Conservation (phyloP, 192 early-diverging fungal species). For the Ambispora gerdemannii region DNA sequence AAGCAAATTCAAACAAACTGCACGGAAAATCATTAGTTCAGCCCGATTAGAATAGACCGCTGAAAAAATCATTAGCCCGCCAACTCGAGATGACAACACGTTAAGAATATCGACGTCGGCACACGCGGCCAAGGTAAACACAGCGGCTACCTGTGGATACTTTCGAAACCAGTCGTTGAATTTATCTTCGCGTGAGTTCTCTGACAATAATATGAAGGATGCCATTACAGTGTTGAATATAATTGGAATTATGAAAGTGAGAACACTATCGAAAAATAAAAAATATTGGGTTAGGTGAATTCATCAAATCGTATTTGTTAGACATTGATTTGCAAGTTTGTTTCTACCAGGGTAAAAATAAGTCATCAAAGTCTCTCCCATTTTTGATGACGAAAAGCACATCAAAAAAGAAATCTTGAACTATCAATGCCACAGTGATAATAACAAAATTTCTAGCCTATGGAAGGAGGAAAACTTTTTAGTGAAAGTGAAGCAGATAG, state of each 20-base stretch:
- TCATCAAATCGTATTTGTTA: too few relatives aligned
- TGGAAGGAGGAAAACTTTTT: too few relatives aligned
- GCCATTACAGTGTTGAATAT: neutral
- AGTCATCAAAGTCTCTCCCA: neutral
- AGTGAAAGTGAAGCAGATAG: neutral
- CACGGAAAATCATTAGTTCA: neutral
- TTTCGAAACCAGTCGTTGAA: neutral
- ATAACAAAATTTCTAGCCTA: neutral
- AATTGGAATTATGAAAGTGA: neutral
- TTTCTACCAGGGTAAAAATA: neutral
- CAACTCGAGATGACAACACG: neutral
- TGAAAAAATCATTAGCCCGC: neutral
- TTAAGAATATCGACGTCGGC: neutral
- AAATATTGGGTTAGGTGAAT: too few relatives aligned
- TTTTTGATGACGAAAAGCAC: neutral
- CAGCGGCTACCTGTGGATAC: neutral
- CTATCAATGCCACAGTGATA: neutral
- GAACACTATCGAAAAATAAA: too few relatives aligned
- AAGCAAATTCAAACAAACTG: neutral
- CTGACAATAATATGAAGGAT: neutral
- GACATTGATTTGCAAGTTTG: too few relatives aligned
- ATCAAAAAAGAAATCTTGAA: neutral
- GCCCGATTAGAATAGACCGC: neutral
- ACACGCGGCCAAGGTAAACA: neutral
- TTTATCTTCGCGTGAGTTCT: neutral